Evolutionary conservation across 306 rosid genomes (phyloP), one percentile per base, ranked within the genome.

Genomic region (Vigna mungo): DNA sequence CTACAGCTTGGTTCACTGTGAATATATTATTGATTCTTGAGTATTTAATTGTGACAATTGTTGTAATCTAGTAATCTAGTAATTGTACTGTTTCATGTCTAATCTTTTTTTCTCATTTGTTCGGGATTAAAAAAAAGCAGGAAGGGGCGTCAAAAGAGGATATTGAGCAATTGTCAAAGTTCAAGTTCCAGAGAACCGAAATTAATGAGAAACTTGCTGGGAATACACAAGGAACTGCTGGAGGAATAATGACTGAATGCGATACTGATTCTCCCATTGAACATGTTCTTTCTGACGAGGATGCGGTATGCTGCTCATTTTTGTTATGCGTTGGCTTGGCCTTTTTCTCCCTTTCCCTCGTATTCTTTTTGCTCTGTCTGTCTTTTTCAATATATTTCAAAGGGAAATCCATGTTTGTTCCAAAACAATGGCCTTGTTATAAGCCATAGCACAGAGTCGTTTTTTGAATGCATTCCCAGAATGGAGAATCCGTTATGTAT

Each of bases 131-230:
- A 74, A 80, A 56, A 76, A 81, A 76, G 72, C 93, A 95, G 99
- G 99, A 95, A 78, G 99, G 99, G 47, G 97, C 99, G 73, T 83
- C 99, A 65, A 90, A 89, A 85, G 96, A 95, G 82, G 99, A 95
- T 77, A 80, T 95, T 71, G 97, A 95, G 56, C 92, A 90, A 79
- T 74, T 95, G 71, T 60, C 93, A 49, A 95, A 95, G 80, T 95
- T 88, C 87, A 89, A 86, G 78, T 95, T 92, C 87, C 87, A 78
- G 71, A 87, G 84, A 86, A 68, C 74, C 54, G 87, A 75, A 25
- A 66, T 77, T 70, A 56, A 83, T 10, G 97, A 90, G 85, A 95
- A 92, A 78, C 84, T 85, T 70, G 83, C 81, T 43, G 80, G 82
- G 14, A 88, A 85, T 74, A 80, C 70, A 69, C 89, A 88, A 78